Evolutionary conservation across 2,329 filamentous ascomycete species (phyloP).

Genomic region (Fusarium torreyae): DNA sequence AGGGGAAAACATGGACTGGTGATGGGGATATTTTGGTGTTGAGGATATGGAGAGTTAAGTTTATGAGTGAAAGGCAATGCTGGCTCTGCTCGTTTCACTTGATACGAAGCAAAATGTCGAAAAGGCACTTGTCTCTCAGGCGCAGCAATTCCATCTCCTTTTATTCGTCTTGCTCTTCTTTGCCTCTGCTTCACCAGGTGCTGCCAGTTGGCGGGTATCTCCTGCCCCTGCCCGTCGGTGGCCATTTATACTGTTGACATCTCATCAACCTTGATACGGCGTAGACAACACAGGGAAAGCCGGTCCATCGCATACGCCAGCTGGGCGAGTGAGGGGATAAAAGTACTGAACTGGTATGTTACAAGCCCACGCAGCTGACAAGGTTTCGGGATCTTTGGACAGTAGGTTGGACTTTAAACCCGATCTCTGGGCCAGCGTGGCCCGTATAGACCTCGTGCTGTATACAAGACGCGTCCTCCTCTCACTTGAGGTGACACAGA

Average conservation of each 20-base stretch:
- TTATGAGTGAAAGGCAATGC: background rate
- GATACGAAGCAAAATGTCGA: slow-evolving; percentile 25
- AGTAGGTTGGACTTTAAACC: background rate
- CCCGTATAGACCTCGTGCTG: slow-evolving; percentile 23
- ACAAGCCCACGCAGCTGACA: slow-evolving; percentile 2
- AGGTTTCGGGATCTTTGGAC: slow-evolving; percentile 7
- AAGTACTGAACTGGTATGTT: slow-evolving; percentile 10
- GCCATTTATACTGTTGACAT: slow-evolving; percentile 22
- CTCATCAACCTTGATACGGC: slow-evolving; percentile 3
- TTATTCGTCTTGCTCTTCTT: background rate
- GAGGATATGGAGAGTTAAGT: background rate
- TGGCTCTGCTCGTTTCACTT: slow-evolving; percentile 41
- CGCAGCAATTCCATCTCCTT: slow-evolving; percentile 1
- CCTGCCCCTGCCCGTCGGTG: slow-evolving; percentile 32
- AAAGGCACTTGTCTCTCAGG: background rate
- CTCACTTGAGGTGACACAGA: slow-evolving; percentile 41
- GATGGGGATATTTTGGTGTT: slow-evolving; percentile 24
- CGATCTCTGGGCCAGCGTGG: slow-evolving; percentile 8
- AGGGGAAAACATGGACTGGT: background rate
- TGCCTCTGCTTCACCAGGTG: slow-evolving; percentile 10
- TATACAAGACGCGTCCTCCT: slow-evolving; percentile 29
- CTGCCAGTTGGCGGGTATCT: slow-evolving; percentile 29
- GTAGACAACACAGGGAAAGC: background rate
- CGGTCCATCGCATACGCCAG: background rate
- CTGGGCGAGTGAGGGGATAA: slow-evolving; percentile 5